These are phyloP conservation scores for Fusarium poae DNA, from an alignment of 2,329 filamentous ascomycete species.

Conservation along the genomic window DNA sequence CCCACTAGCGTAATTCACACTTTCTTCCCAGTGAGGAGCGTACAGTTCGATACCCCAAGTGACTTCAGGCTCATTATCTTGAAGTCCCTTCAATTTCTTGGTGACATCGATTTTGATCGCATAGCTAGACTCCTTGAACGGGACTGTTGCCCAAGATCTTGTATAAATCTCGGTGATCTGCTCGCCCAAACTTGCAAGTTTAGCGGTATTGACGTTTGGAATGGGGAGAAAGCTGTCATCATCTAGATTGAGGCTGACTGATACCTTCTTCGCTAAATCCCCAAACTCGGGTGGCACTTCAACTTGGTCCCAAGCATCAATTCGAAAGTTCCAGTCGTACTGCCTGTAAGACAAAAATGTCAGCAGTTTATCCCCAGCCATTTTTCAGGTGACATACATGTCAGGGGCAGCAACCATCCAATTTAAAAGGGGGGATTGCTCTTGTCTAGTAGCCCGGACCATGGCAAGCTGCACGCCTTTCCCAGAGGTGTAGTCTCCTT, in stretches of 20 bases:
- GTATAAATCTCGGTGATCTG: constrained; percentile 42
- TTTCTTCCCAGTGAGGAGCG: constrained; percentile 56
- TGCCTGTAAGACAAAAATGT: constrained; percentile 39
- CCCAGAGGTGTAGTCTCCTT: constrained; percentile 17
- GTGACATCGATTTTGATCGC: constrained; percentile 52
- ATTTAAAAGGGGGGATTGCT: constrained; percentile 46
- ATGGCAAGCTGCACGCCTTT: constrained; percentile 43
- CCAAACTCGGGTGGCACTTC: constrained; percentile 38
- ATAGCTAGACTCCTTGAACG: constrained; percentile 51
- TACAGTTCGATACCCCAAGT: constrained; percentile 53
- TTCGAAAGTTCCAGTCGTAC: constrained; percentile 54
- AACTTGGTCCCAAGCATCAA: constrained; percentile 46
- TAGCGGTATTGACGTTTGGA: constrained; percentile 28
- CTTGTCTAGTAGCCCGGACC: constrained; percentile 39
- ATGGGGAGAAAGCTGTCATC: constrained; percentile 23
- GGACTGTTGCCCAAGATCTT: constrained; percentile 49
- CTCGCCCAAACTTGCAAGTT: constrained; percentile 14
- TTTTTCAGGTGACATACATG: constrained; percentile 47
- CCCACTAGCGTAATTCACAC: constrained; percentile 48
- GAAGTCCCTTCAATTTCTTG: constrained; percentile 46
- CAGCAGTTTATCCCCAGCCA: constrained; percentile 6
- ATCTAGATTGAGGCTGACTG: constrained; percentile 26
- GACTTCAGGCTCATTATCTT: constrained; percentile 37
- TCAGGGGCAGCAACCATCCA: constrained; percentile 55
- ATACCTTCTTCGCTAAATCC: constrained; percentile 41